Conservation (phyloP, 1,284 basidiomycete genomes). For the Puccinia coronata region DNA sequence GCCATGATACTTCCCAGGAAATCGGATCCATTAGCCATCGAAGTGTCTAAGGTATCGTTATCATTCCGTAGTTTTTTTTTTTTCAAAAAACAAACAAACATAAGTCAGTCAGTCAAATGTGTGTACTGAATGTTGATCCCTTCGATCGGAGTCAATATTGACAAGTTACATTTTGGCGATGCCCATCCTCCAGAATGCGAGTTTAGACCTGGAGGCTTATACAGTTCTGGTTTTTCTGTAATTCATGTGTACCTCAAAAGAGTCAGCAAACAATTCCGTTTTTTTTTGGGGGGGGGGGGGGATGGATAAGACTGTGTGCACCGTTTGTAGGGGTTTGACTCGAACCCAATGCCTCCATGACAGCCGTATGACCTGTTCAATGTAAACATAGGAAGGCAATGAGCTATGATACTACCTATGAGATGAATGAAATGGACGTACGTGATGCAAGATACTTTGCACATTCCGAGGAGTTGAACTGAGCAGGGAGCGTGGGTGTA, state of each 20-base stretch:
- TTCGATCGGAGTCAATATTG: not conserved
- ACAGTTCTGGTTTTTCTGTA: slow-evolving; percentile 31
- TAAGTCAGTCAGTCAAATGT: too few relatives aligned
- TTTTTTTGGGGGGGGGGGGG: too few relatives aligned
- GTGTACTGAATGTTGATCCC: too few relatives aligned
- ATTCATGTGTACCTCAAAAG: not conserved
- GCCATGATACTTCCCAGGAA: slow-evolving; percentile 10
- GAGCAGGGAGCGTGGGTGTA: not conserved
- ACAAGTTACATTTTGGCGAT: slow-evolving; percentile 9
- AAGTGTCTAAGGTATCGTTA: not conserved
- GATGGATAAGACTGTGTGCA: not conserved
- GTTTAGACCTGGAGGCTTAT: slow-evolving; percentile 20
- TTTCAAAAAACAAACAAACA: too few relatives aligned
- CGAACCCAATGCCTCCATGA: slow-evolving; percentile 30
- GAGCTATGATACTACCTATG: too few relatives aligned
- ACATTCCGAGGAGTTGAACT: slow-evolving; percentile 19
- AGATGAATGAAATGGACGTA: not conserved
- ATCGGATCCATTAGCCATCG: slow-evolving; percentile 39
- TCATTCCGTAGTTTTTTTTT: not conserved
- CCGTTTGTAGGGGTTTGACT: not conserved
- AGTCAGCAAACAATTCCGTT: not conserved
- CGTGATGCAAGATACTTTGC: slow-evolving; percentile 18
- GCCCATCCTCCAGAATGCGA: slow-evolving; percentile 8
- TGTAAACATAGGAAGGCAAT: not conserved
- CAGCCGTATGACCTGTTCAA: slow-evolving; percentile 23